Evolutionary conservation across 2,329 filamentous ascomycete species (phyloP).

Genomic region (Spiromastix sp.): DNA sequence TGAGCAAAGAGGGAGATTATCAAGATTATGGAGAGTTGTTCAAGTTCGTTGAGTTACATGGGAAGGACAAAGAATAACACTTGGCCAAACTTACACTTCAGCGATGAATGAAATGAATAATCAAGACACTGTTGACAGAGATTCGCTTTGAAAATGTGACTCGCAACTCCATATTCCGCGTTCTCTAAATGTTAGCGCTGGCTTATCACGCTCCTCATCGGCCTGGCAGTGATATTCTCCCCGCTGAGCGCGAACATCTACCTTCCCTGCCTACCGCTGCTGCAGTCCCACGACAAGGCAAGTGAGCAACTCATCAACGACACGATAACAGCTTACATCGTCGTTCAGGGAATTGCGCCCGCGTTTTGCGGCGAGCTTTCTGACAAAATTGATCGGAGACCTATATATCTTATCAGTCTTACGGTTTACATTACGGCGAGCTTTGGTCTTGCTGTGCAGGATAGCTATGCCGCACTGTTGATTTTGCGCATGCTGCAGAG

Average conservation of each 20-base stretch:
- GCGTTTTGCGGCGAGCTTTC: slow-evolving; percentile 16
- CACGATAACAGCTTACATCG: slow-evolving; percentile 13
- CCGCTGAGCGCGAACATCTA: slow-evolving; percentile 21
- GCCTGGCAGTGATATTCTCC: background rate
- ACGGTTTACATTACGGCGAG: slow-evolving; percentile 15
- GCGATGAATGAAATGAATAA: no score
- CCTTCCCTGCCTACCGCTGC: slow-evolving; percentile 27
- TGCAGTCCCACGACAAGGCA: slow-evolving; percentile 26
- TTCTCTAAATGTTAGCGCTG: background rate
- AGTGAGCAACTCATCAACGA: slow-evolving; percentile 11
- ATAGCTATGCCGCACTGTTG: slow-evolving; percentile 13
- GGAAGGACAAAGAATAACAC: no score
- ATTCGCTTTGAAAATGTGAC: no score
- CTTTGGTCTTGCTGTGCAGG: slow-evolving; percentile 15
- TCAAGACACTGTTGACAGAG: no score
- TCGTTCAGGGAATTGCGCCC: slow-evolving; percentile 13
- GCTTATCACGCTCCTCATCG: background rate
- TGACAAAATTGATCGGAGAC: slow-evolving; percentile 16
- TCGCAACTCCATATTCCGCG: background rate
- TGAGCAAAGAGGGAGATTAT: no score
- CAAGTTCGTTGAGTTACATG: no score
- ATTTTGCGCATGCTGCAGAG: slow-evolving; percentile 15
- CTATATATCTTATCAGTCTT: slow-evolving; percentile 14
- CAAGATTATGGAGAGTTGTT: no score
- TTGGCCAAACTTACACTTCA: no score